phyloP scores from a whole-genome alignment of 2,329 filamentous ascomycete species.

The Chaetomiaceae sp. region DNA sequence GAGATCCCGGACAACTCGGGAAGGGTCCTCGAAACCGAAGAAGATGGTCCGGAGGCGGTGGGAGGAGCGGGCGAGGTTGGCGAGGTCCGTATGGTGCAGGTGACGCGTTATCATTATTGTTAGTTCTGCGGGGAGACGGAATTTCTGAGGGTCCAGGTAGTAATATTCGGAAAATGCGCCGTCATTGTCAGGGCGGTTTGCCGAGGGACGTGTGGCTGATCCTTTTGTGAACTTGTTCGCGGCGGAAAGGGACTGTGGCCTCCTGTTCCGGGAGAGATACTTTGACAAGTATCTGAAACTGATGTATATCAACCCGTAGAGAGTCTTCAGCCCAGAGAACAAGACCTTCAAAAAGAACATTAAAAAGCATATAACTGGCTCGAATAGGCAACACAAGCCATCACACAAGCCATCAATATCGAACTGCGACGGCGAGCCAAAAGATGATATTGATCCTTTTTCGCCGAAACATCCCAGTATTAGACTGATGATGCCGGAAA shows the following conservation, averaged over 20 bases:
- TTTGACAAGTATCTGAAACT: neutral
- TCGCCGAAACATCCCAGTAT: neutral
- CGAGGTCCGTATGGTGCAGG: constrained; percentile 1
- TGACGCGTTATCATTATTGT: neutral
- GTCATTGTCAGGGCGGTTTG: too few species aligned
- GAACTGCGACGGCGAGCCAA: neutral
- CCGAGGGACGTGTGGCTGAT: too few species aligned
- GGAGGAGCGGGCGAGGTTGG: neutral
- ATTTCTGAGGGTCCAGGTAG: neutral
- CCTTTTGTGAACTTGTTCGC: too few species aligned
- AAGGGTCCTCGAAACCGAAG: neutral
- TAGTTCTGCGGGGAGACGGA: constrained; percentile 3
- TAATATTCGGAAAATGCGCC: too few species aligned
- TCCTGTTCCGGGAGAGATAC: neutral
- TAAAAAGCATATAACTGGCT: neutral
- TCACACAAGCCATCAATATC: too few species aligned
- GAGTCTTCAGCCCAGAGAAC: too few species aligned
- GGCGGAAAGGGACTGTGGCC: too few species aligned
- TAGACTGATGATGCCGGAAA: neutral
- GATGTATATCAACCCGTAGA: neutral
- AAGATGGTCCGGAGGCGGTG: neutral
- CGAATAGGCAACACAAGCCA: neutral
- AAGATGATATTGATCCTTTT: too few species aligned
- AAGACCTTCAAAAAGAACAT: neutral
- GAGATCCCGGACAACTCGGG: neutral